phyloP scores from a whole-genome alignment of 768 basidiomycete genomes.

The Lyophyllum semitale region DNA sequence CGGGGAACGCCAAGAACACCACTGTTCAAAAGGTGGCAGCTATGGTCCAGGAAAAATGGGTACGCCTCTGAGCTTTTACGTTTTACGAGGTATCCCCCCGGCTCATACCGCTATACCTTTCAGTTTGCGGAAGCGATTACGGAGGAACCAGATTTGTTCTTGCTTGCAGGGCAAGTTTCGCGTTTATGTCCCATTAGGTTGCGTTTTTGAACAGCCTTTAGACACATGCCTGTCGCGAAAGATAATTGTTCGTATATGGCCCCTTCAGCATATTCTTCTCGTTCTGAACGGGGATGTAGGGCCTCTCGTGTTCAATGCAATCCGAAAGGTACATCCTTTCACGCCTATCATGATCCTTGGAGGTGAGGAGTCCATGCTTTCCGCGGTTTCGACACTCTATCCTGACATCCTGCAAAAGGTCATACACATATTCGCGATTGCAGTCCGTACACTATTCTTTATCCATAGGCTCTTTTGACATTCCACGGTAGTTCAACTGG shows the following conservation, averaged over 20 bases:
- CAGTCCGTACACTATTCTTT: conserved; percentile 36
- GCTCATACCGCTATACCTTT: neutral
- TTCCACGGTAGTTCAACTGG: conserved; percentile 52
- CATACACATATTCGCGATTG: conserved; percentile 85
- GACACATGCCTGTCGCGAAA: conserved; percentile 80
- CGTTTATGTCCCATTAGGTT: neutral
- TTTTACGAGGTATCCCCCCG: too few relatives aligned
- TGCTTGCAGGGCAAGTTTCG: conserved; percentile 60
- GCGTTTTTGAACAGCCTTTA: conserved; percentile 22
- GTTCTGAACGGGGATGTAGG: conserved; percentile 37
- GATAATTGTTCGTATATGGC: conserved; percentile 63
- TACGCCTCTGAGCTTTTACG: conserved; percentile 27
- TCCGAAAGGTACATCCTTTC: conserved; percentile 70
- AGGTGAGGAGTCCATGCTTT: conserved; percentile 33
- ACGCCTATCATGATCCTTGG: conserved; percentile 87
- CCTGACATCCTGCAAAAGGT: conserved; percentile 32
- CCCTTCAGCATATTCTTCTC: neutral
- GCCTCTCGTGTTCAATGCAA: conserved; percentile 70
- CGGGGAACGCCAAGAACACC: conserved; percentile 68
- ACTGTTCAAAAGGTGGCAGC: conserved; percentile 71
- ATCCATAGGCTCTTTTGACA: neutral
- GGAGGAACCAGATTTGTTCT: conserved; percentile 82
- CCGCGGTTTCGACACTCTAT: neutral
- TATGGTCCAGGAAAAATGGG: conserved; percentile 84
- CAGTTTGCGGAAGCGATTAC: conserved; percentile 79